A percentile compares a stretch with the other conserved stretches of the same genome.
Evolutionary conservation across 2,329 filamentous ascomycete species (phyloP).

Genomic region (Fusarium sp.): DNA sequence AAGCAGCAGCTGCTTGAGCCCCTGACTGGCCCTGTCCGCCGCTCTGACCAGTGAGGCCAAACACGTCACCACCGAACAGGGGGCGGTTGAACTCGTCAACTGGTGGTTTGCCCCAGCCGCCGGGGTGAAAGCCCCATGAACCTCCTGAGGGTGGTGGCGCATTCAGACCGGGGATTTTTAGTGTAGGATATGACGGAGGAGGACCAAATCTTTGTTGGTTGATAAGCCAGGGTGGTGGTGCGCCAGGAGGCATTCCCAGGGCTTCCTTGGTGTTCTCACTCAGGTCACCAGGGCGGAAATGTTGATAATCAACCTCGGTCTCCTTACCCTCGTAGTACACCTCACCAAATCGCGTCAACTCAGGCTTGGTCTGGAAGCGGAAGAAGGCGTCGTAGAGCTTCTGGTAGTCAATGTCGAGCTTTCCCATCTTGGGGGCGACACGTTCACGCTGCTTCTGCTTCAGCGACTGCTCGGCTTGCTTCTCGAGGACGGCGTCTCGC

Average conservation of each 20-base stretch:
- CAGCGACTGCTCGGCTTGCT: conserved; percentile 89
- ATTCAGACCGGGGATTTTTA: conserved; percentile 95
- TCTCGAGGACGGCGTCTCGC: conserved; percentile 95
- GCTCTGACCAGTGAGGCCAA: conserved; percentile 74
- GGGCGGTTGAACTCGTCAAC: conserved; percentile 93
- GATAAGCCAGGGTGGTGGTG: conserved; percentile 96
- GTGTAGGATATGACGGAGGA: conserved; percentile 92
- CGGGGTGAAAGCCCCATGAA: conserved; percentile 94
- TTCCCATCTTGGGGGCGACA: conserved; percentile 95
- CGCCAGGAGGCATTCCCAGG: conserved; percentile 90
- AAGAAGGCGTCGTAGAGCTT: conserved; percentile 99
- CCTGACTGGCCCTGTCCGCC: conserved; percentile 50
- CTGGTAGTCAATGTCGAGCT: conserved; percentile 97
- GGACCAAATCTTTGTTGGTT: conserved; percentile 95
- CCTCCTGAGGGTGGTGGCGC: conserved; percentile 90
- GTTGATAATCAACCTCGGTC: conserved; percentile 92
- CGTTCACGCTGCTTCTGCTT: conserved; percentile 97
- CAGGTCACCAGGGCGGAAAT: conserved; percentile 89
- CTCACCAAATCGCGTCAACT: conserved; percentile 93
- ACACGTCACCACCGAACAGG: conserved; percentile 93
- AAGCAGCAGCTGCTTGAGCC: conserved; percentile 51
- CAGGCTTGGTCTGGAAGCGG: conserved; percentile 95
- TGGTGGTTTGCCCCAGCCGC: conserved; percentile 95
- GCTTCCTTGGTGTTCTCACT: conserved; percentile 92
- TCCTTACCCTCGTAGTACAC: conserved; percentile 99